Base-by-base conservation (phyloP, 2,329 filamentous ascomycete species). In the Diaporthe capsici region DNA sequence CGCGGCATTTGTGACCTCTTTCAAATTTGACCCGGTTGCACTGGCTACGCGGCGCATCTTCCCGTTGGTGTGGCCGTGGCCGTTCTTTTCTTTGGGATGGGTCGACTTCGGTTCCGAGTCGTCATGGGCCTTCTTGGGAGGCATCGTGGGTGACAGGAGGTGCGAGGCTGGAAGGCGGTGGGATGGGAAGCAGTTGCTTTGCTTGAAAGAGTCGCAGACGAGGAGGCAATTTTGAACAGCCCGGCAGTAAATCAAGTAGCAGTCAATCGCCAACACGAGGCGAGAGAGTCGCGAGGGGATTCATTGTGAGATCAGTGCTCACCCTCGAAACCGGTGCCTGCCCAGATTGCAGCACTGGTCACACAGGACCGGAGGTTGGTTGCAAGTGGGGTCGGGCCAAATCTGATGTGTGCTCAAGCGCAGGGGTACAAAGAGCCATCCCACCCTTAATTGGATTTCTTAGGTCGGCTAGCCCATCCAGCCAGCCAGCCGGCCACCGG, bases 21-120 rank as follows among this genome's bases (percentile, higher is more conserved):
- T 86, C 71, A 86, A 81, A 53, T 88, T 86, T 25, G 86, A 85
- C 57, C 87, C 88, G 17, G 86, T 86, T 73, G 88, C 88, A 81
- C 88, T 90, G 73, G 86, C 89, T 22, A 87, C 87, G 51, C 90
- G 87, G 72, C 89, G 89, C 83, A 90, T 86, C 82, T 92, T 92
- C 76, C 88, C 85, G 72, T 88, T 88, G 22, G 86, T 81, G 72
- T 86, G 82, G 22, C 78, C 81, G 51, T 81, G 77, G 71, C 83
- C 83, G 76, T 83, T 85, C 81, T 88, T 88, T 76, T 89, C 86
- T 79, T 89, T 87, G n/a, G 80, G 63, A 74, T 81, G 80, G 74
- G 82, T 79, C 60, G 81, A 79, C 73, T 89, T 87, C 71, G 83
- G 75, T 80, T 88, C 89, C 79, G 83, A 78, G 78, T 88, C 87